These are phyloP conservation scores for Aspergillus fumigatiaffinis DNA, from an alignment of 2,329 filamentous ascomycete species.

Conservation along the genomic window DNA sequence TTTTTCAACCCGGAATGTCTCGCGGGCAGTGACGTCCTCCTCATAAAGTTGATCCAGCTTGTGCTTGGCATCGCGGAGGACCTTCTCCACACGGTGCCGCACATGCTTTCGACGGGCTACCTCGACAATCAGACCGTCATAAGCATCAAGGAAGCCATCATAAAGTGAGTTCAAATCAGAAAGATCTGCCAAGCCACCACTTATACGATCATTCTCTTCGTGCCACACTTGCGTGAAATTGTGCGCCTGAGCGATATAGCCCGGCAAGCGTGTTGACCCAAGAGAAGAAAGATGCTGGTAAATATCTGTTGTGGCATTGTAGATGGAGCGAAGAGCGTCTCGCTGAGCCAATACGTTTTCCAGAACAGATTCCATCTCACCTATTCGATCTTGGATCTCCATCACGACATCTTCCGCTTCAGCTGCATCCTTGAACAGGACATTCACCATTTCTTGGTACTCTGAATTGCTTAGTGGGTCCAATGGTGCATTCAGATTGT, in stretches of 20 bases:
- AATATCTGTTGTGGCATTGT: constrained; percentile 58
- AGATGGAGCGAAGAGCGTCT: constrained; percentile 52
- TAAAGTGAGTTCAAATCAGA: constrained; percentile 77
- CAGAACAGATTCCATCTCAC: constrained; percentile 71
- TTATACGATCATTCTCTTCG: constrained; percentile 67
- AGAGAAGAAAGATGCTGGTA: constrained; percentile 66
- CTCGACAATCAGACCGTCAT: constrained; percentile 80
- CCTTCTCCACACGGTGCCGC: constrained; percentile 67
- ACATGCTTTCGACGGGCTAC: constrained; percentile 69
- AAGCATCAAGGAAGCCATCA: constrained; percentile 78
- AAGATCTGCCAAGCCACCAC: constrained; percentile 68
- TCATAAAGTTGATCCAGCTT: constrained; percentile 72
- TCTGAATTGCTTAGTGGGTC: constrained; percentile 73
- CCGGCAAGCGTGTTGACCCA: constrained; percentile 56
- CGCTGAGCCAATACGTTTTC: constrained; percentile 61
- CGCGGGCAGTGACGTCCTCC: constrained; percentile 67
- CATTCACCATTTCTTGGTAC: constrained; percentile 74
- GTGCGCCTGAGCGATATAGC: constrained; percentile 46
- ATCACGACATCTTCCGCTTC: constrained; percentile 61
- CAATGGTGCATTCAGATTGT: constrained; percentile 45
- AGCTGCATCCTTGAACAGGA: constrained; percentile 58
- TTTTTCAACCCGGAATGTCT: constrained; percentile 74
- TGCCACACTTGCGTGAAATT: constrained; percentile 60
- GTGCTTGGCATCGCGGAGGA: constrained; percentile 73
- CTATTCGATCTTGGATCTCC: constrained; percentile 69